Percentiles rank a stretch among this genome's conserved stretches.
Evolutionary conservation across 2,329 filamentous ascomycete species (phyloP).

Genomic region (Fusarium abutilonis): DNA sequence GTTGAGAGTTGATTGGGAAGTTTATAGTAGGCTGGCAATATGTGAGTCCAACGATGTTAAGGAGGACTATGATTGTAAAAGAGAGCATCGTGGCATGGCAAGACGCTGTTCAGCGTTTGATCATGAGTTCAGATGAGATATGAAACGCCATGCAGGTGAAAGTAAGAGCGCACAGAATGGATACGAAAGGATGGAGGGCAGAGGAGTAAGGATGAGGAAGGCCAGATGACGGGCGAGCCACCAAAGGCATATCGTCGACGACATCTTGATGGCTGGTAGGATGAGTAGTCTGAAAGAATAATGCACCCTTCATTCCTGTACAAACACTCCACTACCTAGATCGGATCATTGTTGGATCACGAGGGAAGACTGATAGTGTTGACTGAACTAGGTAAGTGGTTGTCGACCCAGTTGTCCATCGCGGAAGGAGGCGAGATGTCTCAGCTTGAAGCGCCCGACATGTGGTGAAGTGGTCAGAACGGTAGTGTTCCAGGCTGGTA

Average conservation of each 20-base stretch:
- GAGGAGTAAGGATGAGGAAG: conserved; percentile 23
- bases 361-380: conserved; percentile 26
- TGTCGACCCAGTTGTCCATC: conserved; percentile 37
- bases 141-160: conserved; percentile 36
- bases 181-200: conserved; percentile 25
- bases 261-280: conserved; percentile 47
- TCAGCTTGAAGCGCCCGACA: conserved; percentile 32
- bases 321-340: conserved; percentile 26
- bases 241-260: conserved; percentile 38
- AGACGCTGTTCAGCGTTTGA: conserved; percentile 35
- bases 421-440: conserved; percentile 49
- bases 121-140: conserved; percentile 29
- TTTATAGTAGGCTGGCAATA: conserved; percentile 55
- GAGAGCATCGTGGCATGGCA: conserved; percentile 46
- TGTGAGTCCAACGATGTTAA: conserved; percentile 47
- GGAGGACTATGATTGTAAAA: conserved; percentile 41
- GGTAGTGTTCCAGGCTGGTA: conserved; percentile 30
- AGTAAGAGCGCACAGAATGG: conserved; percentile 16
- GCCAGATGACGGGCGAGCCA: conserved; percentile 22
- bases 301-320: conserved; percentile 53
- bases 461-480: conserved; percentile 30
- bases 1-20: conserved; percentile 86
- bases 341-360: conserved; percentile 36
- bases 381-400: conserved; percentile 23
- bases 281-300: conserved; percentile 41